Evolutionary conservation across 2,329 filamentous ascomycete genomes (phyloP).

Genomic region (Nemania sp.): DNA sequence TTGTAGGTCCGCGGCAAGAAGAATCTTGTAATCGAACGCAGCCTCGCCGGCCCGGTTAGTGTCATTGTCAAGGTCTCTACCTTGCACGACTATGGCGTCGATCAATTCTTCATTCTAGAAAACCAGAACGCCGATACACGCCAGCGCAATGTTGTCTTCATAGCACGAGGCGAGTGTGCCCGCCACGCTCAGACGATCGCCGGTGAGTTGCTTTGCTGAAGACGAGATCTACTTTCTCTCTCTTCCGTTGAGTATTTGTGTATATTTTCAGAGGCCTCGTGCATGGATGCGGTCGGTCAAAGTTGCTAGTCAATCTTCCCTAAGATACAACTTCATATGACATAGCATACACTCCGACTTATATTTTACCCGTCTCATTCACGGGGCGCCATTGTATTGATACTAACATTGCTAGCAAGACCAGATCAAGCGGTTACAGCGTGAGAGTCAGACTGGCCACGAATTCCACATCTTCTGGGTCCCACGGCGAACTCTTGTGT

Average conservation of each 20-base stretch:
- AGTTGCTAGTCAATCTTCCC: conserved; percentile 67
- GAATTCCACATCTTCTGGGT: conserved; percentile 98
- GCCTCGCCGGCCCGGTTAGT: conserved; percentile 88
- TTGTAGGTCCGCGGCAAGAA: conserved; percentile 95
- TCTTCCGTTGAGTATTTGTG: conserved; percentile 4
- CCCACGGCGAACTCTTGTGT: conserved; percentile 89
- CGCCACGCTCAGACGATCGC: conserved; percentile 87
- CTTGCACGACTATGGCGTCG: conserved; percentile 95
- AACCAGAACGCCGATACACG: conserved; percentile 95
- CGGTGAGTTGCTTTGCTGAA: conserved; percentile 68
- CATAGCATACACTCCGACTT: conserved; percentile 53
- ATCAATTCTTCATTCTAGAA: conserved; percentile 96
- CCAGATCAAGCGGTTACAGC: conserved; percentile 90
- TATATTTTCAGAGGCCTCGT: conserved; percentile 38
- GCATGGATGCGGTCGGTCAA: conserved; percentile 55
- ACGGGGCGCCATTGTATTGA: conserved; percentile 64
- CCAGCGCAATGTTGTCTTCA: conserved; percentile 94
- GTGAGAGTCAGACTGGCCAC: conserved; percentile 89
- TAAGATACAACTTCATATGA: conserved; percentile 56
- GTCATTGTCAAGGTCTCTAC: conserved; percentile 95
- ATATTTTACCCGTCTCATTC: conserved; percentile 50
- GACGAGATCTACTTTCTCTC: too few species aligned
- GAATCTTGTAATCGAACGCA: conserved; percentile 93
- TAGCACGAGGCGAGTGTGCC: conserved; percentile 89
- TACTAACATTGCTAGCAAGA: conserved; percentile 74